Base-by-base conservation (phyloP, 1,284 basidiomycete species). In the Crepidotus sp. region DNA sequence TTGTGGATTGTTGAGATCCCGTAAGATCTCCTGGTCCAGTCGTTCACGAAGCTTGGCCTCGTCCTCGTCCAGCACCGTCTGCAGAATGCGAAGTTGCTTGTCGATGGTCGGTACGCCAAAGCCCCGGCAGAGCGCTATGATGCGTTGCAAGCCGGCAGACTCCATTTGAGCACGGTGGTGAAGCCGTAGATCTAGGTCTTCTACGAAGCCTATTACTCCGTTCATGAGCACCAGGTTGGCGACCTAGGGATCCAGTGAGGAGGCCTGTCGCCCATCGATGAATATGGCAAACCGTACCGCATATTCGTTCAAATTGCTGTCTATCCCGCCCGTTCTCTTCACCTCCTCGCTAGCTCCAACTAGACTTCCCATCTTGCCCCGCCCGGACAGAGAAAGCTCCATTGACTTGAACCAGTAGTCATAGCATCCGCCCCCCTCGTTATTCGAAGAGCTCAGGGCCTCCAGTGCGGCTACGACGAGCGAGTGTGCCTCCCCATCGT, bases 291-390 rank as follows among this genome's bases (percentile, higher is more conserved):
- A 69, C 82, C 38, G 60, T 55, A 94, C 85, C 58, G 84, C 83
- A 55, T 91, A 94, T 46, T 94, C 91, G 52, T 84, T 83, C 48
- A 93, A 63, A 32, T 74, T 77, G 29, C 70, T 74, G 49, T 84
- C 80, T 32, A 73, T 69, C 37, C 78, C 80, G 34, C 73, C 77
- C 35, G 71, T 69, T 40, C 76, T 79, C 58, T 75, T 80, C 47
- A 95, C 76, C 51, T 96, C 90, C 26, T 94, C 88, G 54, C 91
- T 94, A 7, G 91, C 89, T 2, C 96, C 95, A 6, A 98, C 95
- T 37, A 88, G 65, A 59, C 87, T 95, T 2, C 95, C 95, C 91
- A 98, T 95, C 61, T 83, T 86, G 1, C 96, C 95, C 48, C 92
- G 70, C 1, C 93, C 92, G 35, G 80, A 76, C 10, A 98, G 72